These are phyloP conservation scores for Tuber indicum DNA, from an alignment of 495 filamentous ascomycete species.

Conservation along the genomic window DNA sequence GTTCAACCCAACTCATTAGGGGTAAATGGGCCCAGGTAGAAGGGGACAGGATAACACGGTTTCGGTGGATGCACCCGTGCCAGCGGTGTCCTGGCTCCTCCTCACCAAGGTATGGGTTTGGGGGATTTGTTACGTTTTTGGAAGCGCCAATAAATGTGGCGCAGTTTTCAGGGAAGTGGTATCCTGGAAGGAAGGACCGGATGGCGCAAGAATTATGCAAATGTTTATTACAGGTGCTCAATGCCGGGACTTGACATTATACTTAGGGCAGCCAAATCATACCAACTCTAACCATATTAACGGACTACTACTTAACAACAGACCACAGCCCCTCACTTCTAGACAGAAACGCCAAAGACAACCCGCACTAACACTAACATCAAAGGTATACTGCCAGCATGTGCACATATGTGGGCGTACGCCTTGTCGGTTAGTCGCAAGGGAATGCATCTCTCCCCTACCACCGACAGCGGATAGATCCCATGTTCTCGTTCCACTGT, in stretches of 20 bases:
- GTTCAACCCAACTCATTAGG: background rate
- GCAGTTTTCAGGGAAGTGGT: background rate
- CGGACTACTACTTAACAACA: background rate
- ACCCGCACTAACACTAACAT: background rate
- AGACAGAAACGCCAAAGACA: background rate
- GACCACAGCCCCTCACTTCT: background rate
- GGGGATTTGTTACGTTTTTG: background rate
- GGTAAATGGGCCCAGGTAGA: background rate
- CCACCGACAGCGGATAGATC: background rate
- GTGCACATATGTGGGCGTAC: background rate
- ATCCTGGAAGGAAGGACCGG: no score
- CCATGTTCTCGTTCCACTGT: background rate
- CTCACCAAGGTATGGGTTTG: background rate
- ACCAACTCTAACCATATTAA: background rate
- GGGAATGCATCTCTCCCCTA: background rate
- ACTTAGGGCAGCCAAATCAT: background rate
- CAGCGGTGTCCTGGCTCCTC: rapidly evolving
- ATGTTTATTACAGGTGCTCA: background rate
- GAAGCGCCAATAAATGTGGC: background rate
- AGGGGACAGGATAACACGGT: background rate
- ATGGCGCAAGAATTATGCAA: rapidly evolving
- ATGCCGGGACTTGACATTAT: background rate
- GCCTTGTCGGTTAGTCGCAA: background rate
- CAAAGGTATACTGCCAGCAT: background rate
- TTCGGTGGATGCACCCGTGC: no score